Conservation (phyloP, 1,284 basidiomycete genomes). For the Puccinia hordei region DNA sequence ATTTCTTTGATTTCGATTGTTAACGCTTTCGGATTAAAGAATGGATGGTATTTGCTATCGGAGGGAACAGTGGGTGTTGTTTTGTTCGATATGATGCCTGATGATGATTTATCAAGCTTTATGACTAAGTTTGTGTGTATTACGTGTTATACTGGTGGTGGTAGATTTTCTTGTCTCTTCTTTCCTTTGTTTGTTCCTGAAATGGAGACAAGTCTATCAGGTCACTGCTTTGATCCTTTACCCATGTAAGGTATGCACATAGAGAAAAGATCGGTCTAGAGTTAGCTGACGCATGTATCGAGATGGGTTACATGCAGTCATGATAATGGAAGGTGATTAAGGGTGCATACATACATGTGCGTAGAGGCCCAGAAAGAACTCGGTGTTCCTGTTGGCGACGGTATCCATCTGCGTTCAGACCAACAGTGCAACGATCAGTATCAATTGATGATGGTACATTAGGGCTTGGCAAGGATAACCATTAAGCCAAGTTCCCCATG, state of each 20-base stretch:
- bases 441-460: background rate
- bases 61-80: background rate
- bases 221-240: background rate
- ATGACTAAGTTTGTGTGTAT: too few relatives aligned
- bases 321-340: background rate
- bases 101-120: background rate
- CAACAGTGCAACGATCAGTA: conserved; percentile 4
- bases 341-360: conserved; percentile 1
- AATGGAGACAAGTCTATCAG: background rate
- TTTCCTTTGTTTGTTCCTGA: conserved; percentile 7
- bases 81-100: background rate
- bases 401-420: conserved; percentile 5
- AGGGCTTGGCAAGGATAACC: too few relatives aligned
- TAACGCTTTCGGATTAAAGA: background rate
- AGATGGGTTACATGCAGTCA: too few relatives aligned
- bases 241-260: too few relatives aligned
- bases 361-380: background rate
- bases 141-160: background rate
- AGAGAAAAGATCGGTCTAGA: background rate
- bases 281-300: background rate
- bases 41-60: background rate
- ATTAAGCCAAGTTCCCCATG: background rate
- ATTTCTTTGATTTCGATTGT: background rate
- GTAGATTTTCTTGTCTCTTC: background rate
- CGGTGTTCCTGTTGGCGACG: conserved; percentile 4